Evolutionary conservation across 495 filamentous ascomycete genomes (phyloP), one percentile per base, ranked within the genome.

Genomic region (Daldinia concentrica): DNA sequence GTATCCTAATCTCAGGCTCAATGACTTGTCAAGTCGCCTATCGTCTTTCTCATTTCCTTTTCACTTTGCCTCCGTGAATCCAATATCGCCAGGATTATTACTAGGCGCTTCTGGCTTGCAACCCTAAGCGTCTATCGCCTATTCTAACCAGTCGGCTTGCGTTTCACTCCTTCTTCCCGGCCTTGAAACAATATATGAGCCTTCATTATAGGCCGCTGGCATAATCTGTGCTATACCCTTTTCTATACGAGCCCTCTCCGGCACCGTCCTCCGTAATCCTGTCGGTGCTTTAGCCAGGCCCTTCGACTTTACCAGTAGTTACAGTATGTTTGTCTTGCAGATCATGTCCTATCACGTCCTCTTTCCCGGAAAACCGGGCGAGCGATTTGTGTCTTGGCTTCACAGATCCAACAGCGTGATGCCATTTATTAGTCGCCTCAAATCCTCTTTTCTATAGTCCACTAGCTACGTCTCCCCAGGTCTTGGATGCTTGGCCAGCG

Each of bases 111-210:
- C 64, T 62, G 57, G 66, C 29, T 67, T 67, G 30, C 54, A 69
- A 45, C 69, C 54, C 51, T 72, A 65, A 57, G 75, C 75, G 75
- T 74, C 67, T 77, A 72, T 73, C 75, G 75, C 67, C 59, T 77
- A 69, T 73, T 61, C 56, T 63, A 48, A 30, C 73, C 73, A 77
- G 75, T 77, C 73, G 75, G 75, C 65, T 73, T 22, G 50, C 69
- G 7, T 58, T 19, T 54, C 60, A 26, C 56, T 56, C 45, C 61
- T n/a, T n/a, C 66, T 75, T 75, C 64, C 73, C 73, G 66, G 59
- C 30, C 58, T 62, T 50, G 61, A 61, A 69, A 67, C 64, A 62
- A 73, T 69, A 67, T 69, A 65, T 32, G 19, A 39, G 45, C 63
- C 58, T 66, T 56, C 72, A 72, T 70, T 74, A 70, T 75, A 77